These are phyloP conservation scores for Imleria badia DNA, from an alignment of 768 basidiomycete species.

Conservation along the genomic window DNA sequence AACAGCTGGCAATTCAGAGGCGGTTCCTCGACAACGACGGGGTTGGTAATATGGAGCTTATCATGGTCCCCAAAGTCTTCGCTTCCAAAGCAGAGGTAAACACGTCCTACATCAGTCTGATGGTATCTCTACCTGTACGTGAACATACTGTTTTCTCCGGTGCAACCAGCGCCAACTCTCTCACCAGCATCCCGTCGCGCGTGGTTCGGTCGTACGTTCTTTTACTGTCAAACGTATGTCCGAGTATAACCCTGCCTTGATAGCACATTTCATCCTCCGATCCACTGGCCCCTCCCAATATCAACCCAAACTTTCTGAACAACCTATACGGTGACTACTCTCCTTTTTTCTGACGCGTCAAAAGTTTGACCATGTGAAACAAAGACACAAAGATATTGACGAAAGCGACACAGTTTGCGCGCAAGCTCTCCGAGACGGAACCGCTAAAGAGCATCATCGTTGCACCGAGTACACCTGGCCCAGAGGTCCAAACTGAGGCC, in stretches of 20 bases:
- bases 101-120: constrained; percentile 12
- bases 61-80: constrained; percentile 18
- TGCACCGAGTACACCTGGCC: constrained; percentile 19
- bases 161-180: background rate
- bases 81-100: constrained; percentile 2
- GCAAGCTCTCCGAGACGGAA: constrained; percentile 15
- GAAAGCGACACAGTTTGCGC: constrained; percentile 12
- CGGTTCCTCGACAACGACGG: background rate
- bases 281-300: constrained; percentile 11
- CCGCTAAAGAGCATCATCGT: constrained; percentile 18
- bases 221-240: background rate
- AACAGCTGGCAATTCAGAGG: constrained; percentile 14
- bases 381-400: constrained; percentile 18
- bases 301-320: constrained; percentile 14
- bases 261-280: constrained; percentile 18
- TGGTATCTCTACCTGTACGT: constrained; percentile 12
- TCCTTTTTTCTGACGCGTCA: background rate
- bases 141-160: background rate
- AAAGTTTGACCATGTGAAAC: background rate
- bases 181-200: constrained; percentile 17
- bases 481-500: constrained; percentile 16
- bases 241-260: background rate
- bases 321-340: constrained; percentile 9
- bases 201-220: constrained; percentile 14
- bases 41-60: constrained; percentile 17